Base-by-base conservation (phyloP, 2,329 filamentous ascomycete species). In the Capronia epimyces region DNA sequence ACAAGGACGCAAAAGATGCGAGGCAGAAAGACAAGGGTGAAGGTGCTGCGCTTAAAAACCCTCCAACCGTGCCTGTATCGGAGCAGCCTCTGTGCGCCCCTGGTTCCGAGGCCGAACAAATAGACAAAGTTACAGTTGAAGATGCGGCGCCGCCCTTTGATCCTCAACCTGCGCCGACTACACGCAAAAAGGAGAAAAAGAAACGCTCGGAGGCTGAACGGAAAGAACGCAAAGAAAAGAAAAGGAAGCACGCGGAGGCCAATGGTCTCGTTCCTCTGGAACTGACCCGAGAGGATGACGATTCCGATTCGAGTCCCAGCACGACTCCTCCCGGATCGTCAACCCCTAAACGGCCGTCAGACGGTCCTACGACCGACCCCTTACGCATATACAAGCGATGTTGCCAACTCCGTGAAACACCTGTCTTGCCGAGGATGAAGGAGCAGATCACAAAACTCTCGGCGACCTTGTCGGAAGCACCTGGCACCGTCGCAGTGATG, bases 131-230 rank as follows among this genome's bases (percentile, higher is more conserved):
- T 3, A 21, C 40, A 18, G 41, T 37, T 12, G 37, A 46, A 2
- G 49, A 52, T 12, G 43, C 24, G 16, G 15, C 42, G 3, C 42
- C 43, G 29, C 20, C 24, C 0, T 36, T 50, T 16, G 65, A 65
- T 8, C 64, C 67, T 44, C 51, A 24, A 13, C 69, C 69, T 40
- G 65, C 79, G 69, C 71, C 70, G 25, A 73, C 70, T 1, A 82
- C 75, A 6, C 84, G 83, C 62, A 96, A 94, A 70, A 93, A 89
- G 68, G 90, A 96, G 65, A 96, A 95, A 75, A 96, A 96, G 71
- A 95, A 95, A 73, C 83, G 86, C 59, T 95, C 87, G 34, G 91
- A 96, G 65, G 89, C 91, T 53, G 91, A 96, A 68, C 79, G 90
- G 36, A 95, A 94, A 65, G 88, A 93, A 53, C 81, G 90, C 48